These are phyloP conservation scores for Trichophyton simii DNA, from an alignment of 2,329 filamentous ascomycete species.

Conservation along the genomic window DNA sequence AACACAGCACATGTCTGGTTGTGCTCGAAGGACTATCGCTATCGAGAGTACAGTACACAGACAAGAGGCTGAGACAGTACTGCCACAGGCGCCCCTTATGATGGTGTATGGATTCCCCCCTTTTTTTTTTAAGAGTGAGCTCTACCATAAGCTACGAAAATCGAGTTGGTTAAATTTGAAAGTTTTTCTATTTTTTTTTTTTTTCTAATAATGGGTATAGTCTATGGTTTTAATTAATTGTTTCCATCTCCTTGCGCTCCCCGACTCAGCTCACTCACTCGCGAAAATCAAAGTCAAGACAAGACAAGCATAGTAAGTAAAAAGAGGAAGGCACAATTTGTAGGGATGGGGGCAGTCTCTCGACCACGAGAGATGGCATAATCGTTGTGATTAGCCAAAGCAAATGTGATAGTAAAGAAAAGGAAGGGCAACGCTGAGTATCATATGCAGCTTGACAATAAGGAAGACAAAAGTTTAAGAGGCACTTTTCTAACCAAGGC, in stretches of 20 bases:
- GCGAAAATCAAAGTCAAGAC: neutral
- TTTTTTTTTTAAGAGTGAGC: no score
- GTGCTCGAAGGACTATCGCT: neutral
- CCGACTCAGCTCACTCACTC: neutral
- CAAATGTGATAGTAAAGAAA: neutral
- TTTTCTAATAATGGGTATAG: neutral
- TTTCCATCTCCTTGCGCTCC: conserved; percentile 1
- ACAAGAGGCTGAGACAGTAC: neutral
- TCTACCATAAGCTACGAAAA: neutral
- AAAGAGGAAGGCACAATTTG: neutral
- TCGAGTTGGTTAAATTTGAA: neutral
- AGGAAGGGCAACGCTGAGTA: neutral
- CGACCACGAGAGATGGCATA: neutral
- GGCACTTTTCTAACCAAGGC: neutral
- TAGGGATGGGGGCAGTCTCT: neutral
- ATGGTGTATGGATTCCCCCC: no score
- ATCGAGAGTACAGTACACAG: neutral
- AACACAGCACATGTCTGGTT: neutral
- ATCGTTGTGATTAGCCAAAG: neutral
- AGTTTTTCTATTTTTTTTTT: neutral
- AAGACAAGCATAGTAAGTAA: neutral
- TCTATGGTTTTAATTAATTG: neutral
- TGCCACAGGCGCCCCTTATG: no score
- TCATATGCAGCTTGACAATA: neutral
- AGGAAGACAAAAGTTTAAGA: no score